Conservation (phyloP, 768 basidiomycete species). For the Pulveroboletus frians region DNA sequence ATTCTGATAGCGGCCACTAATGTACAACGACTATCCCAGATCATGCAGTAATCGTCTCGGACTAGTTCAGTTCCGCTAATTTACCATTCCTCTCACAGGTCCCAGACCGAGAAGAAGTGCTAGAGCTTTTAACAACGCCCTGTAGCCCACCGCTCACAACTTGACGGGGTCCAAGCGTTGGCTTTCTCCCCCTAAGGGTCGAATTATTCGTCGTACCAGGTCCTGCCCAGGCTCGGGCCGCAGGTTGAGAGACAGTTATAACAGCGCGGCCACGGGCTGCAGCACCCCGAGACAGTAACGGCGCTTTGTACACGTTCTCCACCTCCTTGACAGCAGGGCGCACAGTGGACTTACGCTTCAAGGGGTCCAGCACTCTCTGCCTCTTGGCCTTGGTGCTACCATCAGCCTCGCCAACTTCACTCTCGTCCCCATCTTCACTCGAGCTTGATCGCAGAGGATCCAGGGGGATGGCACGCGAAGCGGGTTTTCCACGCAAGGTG, state of each 20-base stretch:
- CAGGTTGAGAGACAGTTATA: constrained; percentile 8
- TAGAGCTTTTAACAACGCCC: constrained; percentile 18
- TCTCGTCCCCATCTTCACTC: constrained; percentile 21
- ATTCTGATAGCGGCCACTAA: constrained; percentile 13
- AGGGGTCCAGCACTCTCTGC: constrained; percentile 24
- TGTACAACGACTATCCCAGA: constrained; percentile 21
- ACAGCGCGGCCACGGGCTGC: constrained; percentile 8
- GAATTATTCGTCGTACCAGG: constrained; percentile 7
- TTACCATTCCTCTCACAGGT: constrained; percentile 16
- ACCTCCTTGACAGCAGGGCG: constrained; percentile 20
- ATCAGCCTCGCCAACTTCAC: constrained; percentile 6
- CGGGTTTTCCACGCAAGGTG: constrained; percentile 25
- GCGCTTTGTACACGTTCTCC: constrained; percentile 11
- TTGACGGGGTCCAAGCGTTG: constrained; percentile 7
- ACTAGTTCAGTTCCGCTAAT: constrained; percentile 5
- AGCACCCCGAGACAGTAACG: constrained; percentile 9
- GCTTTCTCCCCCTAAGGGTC: constrained; percentile 14
- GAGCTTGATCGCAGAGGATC: constrained; percentile 19
- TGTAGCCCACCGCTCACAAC: constrained; percentile 7
- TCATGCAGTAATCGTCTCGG: not conserved
- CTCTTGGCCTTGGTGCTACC: constrained; percentile 16
- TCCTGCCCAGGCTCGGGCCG: constrained; percentile 8
- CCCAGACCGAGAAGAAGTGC: constrained; percentile 25
- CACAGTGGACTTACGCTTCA: constrained; percentile 23
- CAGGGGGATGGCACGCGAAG: not conserved